Percentiles rank a stretch among this genome's conserved stretches.
Evolutionary conservation across 1,284 basidiomycete species (phyloP).

Genomic region (Pisolithus thermaeus): DNA sequence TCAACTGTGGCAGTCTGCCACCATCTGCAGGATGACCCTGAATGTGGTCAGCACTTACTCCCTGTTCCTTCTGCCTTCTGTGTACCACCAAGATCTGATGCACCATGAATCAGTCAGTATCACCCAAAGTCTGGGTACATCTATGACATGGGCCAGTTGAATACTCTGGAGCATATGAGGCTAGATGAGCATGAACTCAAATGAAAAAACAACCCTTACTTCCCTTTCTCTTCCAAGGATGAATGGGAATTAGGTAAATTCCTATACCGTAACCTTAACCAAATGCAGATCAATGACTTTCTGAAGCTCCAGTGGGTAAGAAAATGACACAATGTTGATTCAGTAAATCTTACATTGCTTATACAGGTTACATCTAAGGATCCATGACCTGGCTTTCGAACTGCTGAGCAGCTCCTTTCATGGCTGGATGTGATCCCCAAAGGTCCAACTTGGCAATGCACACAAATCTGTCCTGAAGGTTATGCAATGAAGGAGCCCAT

Average conservation of each 20-base stretch:
- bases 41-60: neutral
- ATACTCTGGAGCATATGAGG: neutral
- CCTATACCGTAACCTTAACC: neutral
- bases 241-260: conserved; percentile 3
- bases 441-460: neutral
- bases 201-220: neutral
- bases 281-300: neutral
- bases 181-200: neutral
- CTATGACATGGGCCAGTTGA: neutral
- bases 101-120: neutral
- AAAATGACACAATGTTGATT: neutral
- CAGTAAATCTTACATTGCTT: neutral
- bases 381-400: neutral
- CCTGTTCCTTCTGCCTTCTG: neutral
- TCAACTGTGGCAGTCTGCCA: neutral
- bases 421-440: neutral
- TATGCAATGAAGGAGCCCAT: neutral
- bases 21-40: neutral
- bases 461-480: neutral
- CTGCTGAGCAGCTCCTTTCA: neutral
- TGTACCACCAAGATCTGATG: neutral
- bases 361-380: neutral
- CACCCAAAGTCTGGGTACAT: neutral
- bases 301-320: neutral
- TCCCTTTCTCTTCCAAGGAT: neutral